Percentiles rank a stretch among this genome's conserved stretches.
These are phyloP conservation scores for Ogataea pilisensis DNA, from an alignment of 805 yeast genomes.

Conservation along the genomic window DNA sequence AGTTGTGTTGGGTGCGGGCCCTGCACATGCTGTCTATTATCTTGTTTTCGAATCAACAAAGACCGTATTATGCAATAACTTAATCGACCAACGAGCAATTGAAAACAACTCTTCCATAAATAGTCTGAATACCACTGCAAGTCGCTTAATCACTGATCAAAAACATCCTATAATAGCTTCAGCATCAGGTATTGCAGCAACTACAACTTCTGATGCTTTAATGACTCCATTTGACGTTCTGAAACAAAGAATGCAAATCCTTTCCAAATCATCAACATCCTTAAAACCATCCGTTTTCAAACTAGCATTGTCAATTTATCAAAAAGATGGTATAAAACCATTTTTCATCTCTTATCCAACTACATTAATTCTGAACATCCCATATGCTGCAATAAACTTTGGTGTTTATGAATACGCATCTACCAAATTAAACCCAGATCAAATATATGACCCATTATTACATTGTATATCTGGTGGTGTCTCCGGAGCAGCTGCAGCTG, in stretches of 20 bases:
- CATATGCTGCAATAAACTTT: slow-evolving; percentile 92
- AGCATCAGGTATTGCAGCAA: slow-evolving; percentile 85
- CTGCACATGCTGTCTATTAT: slow-evolving; percentile 96
- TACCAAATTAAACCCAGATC: slow-evolving; percentile 72
- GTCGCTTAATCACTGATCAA: slow-evolving; percentile 47
- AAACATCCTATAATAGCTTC: slow-evolving; percentile 83
- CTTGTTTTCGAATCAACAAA: slow-evolving; percentile 87
- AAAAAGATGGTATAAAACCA: slow-evolving; percentile 66
- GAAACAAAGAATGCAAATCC: slow-evolving; percentile 88
- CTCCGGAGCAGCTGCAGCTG: slow-evolving; percentile 95
- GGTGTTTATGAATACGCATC: slow-evolving; percentile 85
- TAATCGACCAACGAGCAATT: slow-evolving; percentile 33
- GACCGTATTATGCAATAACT: slow-evolving; percentile 43
- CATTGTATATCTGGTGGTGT: slow-evolving; percentile 93
- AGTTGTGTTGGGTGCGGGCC: slow-evolving; percentile 96
- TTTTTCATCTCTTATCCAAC: slow-evolving; percentile 94
- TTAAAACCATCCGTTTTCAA: slow-evolving; percentile 16
- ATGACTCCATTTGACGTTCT: slow-evolving; percentile 97
- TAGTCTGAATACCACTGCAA: slow-evolving; percentile 11
- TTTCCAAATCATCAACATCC: slow-evolving; percentile 7
- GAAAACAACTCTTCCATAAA: too few species aligned
- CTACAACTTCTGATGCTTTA: slow-evolving; percentile 88
- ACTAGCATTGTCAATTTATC: slow-evolving; percentile 43
- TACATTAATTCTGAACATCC: slow-evolving; percentile 84
- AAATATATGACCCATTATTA: slow-evolving; percentile 77